Evolutionary conservation across 108 stramenopile genomes (phyloP).

Genomic region (Conticribra weissflogii): DNA sequence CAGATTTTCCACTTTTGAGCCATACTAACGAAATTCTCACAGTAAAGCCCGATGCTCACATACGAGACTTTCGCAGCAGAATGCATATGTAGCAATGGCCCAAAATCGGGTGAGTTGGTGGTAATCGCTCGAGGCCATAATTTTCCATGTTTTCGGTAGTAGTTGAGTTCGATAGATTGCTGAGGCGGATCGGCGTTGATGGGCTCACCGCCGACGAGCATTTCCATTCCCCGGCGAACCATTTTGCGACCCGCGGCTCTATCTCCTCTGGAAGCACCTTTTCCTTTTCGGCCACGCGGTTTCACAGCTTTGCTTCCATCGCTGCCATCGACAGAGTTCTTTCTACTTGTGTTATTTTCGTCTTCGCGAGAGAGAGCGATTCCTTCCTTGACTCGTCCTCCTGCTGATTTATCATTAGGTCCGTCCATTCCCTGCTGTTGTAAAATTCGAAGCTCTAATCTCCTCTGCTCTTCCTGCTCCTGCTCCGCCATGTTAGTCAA

Average conservation of each 20-base stretch:
- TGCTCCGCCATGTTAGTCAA: conserved; percentile 34
- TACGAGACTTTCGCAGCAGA: conserved; percentile 55
- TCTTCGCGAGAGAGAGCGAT: background rate
- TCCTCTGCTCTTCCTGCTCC: conserved; percentile 34
- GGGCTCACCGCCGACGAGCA: conserved; percentile 86
- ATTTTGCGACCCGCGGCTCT: conserved; percentile 55
- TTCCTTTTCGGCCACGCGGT: conserved; percentile 8
- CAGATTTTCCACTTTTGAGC: conserved; percentile 83
- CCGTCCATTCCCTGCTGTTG: background rate
- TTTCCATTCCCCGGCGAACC: conserved; percentile 89
- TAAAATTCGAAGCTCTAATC: conserved; percentile 16
- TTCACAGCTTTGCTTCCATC: conserved; percentile 11
- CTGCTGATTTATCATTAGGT: background rate
- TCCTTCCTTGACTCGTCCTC: background rate
- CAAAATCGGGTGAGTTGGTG: conserved; percentile 74
- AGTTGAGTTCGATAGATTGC: conserved; percentile 64
- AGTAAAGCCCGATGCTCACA: conserved; percentile 57
- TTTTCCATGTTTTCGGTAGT: conserved; percentile 47
- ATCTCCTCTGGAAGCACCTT: conserved; percentile 1
- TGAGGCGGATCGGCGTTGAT: conserved; percentile 90
- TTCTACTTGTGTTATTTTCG: background rate
- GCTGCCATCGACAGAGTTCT: too few species aligned
- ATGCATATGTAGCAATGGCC: conserved; percentile 65
- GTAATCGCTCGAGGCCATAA: conserved; percentile 66
- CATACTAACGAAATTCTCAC: conserved; percentile 68